A percentile compares a stretch with the other conserved stretches of the same genome.
phyloP scores from a whole-genome alignment of 768 basidiomycete species.

The Suillus lakei region DNA sequence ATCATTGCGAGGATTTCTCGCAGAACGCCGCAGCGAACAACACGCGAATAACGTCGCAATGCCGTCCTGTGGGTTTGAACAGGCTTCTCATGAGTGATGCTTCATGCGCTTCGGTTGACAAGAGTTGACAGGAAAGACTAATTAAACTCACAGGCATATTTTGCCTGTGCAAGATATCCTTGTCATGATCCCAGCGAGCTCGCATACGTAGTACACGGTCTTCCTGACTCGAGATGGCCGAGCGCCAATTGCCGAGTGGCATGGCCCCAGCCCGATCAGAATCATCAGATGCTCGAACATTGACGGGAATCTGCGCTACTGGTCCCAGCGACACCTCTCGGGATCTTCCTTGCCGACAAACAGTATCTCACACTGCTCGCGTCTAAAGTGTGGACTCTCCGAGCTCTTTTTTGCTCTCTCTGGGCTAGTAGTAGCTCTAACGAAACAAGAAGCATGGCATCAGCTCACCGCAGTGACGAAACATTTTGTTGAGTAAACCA shows the following conservation, averaged over 20 bases:
- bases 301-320: not conserved
- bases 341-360: not conserved
- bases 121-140: not conserved
- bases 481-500: not conserved
- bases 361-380: not conserved
- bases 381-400: not conserved
- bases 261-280: not conserved
- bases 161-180: not conserved
- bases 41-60: not conserved
- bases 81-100: not conserved
- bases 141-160: not conserved
- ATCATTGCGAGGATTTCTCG: not conserved
- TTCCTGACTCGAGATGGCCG: not conserved
- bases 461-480: not conserved
- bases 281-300: not conserved
- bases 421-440: not conserved
- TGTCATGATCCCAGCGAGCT: not conserved
- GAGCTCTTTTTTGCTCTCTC: no score
- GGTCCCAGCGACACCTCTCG: not conserved
- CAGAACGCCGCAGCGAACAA: not conserved
- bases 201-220: not conserved
- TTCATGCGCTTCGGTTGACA: not conserved
- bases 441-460: not conserved
- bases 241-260: not conserved
- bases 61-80: not conserved